These are phyloP conservation scores for Pseudoturritis turrita DNA, from an alignment of 345 rosid species.

Conservation along the genomic window DNA sequence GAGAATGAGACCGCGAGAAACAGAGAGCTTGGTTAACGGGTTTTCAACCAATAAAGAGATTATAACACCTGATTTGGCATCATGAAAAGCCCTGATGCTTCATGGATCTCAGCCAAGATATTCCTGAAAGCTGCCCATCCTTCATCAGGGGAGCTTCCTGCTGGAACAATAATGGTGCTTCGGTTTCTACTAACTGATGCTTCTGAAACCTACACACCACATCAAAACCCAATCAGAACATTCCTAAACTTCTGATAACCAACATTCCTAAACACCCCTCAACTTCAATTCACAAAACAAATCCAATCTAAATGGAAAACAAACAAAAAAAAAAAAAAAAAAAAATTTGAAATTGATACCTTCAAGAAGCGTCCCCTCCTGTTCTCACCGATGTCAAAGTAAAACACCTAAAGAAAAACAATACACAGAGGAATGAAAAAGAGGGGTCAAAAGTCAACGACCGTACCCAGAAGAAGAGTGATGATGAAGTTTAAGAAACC, in stretches of 20 bases:
- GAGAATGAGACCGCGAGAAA: conserved; percentile 14
- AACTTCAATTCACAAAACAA: not conserved
- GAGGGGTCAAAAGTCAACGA: conserved; percentile 26
- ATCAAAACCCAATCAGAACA: not conserved
- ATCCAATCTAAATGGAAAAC: not conserved
- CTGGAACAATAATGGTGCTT: conserved; percentile 94
- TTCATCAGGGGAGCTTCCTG: conserved; percentile 82
- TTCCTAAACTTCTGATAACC: not conserved
- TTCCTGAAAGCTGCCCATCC: conserved; percentile 98
- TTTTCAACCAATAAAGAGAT: not conserved
- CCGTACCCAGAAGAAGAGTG: not conserved
- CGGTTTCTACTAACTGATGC: conserved; percentile 94
- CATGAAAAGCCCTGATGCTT: conserved; percentile 67
- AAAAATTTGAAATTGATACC: conserved; percentile 48
- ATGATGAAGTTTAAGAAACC: conserved; percentile 29
- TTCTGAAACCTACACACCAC: conserved; percentile 67
- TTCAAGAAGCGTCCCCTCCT: conserved; percentile 92
- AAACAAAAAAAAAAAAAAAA: too few species aligned
- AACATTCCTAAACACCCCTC: not conserved
- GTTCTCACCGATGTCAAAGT: conserved; percentile 96
- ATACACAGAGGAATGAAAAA: not conserved
- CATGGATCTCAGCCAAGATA: conserved; percentile 83
- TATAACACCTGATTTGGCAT: conserved; percentile 67
- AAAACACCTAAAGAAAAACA: conserved; percentile 57
- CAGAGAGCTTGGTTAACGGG: not conserved